Evolutionary conservation across 2,329 filamentous ascomycete genomes (phyloP).

Genomic region (Monosporascus sp.): DNA sequence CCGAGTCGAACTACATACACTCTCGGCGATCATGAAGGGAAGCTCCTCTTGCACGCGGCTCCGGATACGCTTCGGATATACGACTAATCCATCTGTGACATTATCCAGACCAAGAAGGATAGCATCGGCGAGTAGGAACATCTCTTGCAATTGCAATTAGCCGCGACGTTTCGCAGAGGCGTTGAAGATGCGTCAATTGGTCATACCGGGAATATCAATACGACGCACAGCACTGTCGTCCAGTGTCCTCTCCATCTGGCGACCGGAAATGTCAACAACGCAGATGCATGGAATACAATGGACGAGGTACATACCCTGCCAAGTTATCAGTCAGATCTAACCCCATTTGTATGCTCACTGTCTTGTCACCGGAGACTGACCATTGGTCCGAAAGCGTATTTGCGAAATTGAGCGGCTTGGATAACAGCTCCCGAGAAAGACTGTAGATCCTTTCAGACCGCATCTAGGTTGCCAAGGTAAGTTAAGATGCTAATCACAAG

Average conservation of each 20-base stretch:
- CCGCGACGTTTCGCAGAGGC: no score
- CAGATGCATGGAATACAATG: no score
- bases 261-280: no score
- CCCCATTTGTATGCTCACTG: no score
- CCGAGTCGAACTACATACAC: no score
- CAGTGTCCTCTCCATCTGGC: slow-evolving; percentile 62
- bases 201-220: slow-evolving; percentile 62
- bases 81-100: slow-evolving; percentile 62
- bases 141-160: no score
- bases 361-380: slow-evolving; percentile 20
- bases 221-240: slow-evolving; percentile 70
- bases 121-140: slow-evolving; percentile 63
- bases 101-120: slow-evolving; percentile 65
- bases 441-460: slow-evolving; percentile 30
- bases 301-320: no score
- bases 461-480: neutral
- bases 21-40: slow-evolving; percentile 71
- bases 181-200: no score
- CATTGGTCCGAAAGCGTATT: slow-evolving; percentile 69
- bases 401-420: slow-evolving; percentile 39
- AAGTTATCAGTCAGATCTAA: no score
- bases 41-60: slow-evolving; percentile 59
- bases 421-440: slow-evolving; percentile 27
- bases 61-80: slow-evolving; percentile 71
- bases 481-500: neutral